Evolutionary conservation across 2,329 filamentous ascomycete species (phyloP), one percentile per base, ranked within the genome.

Genomic region (Hawksworthiomyces lignivorus): DNA sequence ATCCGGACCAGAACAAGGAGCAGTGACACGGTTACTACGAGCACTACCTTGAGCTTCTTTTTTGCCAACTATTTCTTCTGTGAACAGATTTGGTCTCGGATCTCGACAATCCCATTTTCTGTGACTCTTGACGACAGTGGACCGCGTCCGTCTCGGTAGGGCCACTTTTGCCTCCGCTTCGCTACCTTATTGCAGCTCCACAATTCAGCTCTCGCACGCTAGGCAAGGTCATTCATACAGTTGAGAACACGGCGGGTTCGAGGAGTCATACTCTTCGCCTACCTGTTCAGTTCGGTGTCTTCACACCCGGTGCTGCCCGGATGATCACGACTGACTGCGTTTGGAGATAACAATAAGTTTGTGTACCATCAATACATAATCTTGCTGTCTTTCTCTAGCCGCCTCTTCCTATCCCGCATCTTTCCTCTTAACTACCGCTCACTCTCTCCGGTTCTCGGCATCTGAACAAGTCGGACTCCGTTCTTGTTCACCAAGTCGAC

Each of bases 221-320:
- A 47, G 29, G 30, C 26, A 39, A 41, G 41, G 42, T 39, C 41
- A 31, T 36, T 39, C 37, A 28, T 48, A 48, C 50, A 45, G 48
- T 46, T 32, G 37, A 47, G 58, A 58, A 58, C 58, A 56, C 56
- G 57, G 57, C 47, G 53, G 58, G 57, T 50, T 47, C 59, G 65
- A 64, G n/a, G 68, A 72, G 67, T 70, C 61, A 69, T 61, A 44
- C 64, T 67, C 63, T 70, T 67, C 60, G 54, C 62, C 60, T 58
- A 56, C 61, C 61, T 64, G 56, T 63, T 63, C 61, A 28, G 32
- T 52, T 55, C 56, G 52, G 58, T 42, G 40, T 65, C 52, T 55
- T 54, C 54, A 49, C 55, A n/a, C n/a, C 50, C 28, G n/a, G 17
- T 22, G 41, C 45, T 50, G 45, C 52, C 56, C 63, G 62, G 58